These are phyloP conservation scores for Agrostemma githago DNA, from an alignment of 148 eudicot species.

Conservation along the genomic window DNA sequence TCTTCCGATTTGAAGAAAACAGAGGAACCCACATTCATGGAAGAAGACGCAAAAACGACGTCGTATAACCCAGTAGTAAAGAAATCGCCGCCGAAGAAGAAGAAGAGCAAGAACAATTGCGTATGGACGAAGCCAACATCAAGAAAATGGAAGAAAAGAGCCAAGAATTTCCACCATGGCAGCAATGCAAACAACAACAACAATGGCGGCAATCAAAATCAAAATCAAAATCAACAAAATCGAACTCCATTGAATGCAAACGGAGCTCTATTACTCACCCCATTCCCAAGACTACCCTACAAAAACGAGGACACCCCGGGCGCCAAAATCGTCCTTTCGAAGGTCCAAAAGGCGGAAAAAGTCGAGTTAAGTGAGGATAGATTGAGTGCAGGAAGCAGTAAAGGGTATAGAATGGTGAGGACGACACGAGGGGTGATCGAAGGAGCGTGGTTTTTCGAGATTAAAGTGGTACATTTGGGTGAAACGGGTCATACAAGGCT, in stretches of 20 bases:
- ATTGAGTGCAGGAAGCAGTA: constrained; percentile 70
- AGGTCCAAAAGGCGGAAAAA: constrained; percentile 83
- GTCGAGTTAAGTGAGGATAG: constrained; percentile 85
- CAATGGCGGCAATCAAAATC: constrained; percentile 28
- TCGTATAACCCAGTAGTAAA: constrained; percentile 9
- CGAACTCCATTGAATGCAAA: constrained; percentile 29
- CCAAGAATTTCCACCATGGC: constrained; percentile 28
- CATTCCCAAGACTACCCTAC: constrained; percentile 61
- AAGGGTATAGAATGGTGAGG: constrained; percentile 96
- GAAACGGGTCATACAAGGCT: constrained; percentile 88
- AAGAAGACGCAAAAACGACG: not conserved
- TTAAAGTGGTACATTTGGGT: constrained; percentile 67
- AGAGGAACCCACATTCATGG: not conserved
- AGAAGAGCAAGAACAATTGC: constrained; percentile 5
- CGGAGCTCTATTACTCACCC: constrained; percentile 50
- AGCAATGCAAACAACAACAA: constrained; percentile 33
- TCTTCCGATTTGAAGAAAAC: constrained; percentile 22
- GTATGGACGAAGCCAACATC: constrained; percentile 37
- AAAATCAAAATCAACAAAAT: no score
- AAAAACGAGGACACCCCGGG: constrained; percentile 69
- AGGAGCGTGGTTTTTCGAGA: constrained; percentile 91
- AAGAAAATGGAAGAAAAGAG: constrained; percentile 39
- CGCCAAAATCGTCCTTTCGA: constrained; percentile 56
- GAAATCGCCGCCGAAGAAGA: constrained; percentile 32
- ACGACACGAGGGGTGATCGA: constrained; percentile 86